phyloP scores from a whole-genome alignment of 1,284 basidiomycete species.

The Pyrrhoderma lamaoense region DNA sequence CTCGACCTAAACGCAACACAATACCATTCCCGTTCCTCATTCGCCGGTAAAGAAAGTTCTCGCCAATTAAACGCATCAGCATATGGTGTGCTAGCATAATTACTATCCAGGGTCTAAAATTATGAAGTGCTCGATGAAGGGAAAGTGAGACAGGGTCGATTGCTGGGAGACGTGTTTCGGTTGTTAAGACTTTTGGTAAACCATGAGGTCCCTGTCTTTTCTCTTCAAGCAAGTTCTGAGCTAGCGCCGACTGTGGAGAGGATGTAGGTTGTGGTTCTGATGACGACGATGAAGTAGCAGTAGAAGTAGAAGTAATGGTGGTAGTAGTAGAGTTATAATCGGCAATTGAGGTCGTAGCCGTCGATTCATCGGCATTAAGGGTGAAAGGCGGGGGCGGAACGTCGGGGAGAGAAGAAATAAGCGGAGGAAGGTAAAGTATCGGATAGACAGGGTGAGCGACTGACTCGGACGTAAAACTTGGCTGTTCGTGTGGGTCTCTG shows the following conservation, averaged over 20 bases:
- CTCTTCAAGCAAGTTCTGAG: neutral
- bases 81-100: conserved; percentile 65
- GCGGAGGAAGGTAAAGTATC: conserved; percentile 17
- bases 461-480: conserved; percentile 11
- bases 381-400: neutral
- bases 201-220: conserved; percentile 20
- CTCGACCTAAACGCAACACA: conserved; percentile 84
- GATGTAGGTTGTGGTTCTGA: neutral
- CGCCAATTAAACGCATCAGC: conserved; percentile 81
- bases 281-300: neutral
- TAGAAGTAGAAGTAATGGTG: neutral
- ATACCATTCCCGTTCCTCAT: conserved; percentile 82
- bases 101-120: conserved; percentile 55
- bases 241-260: neutral
- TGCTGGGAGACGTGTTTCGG: conserved; percentile 69
- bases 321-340: neutral
- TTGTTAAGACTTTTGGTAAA: conserved; percentile 41
- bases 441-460: conserved; percentile 10
- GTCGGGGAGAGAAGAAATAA: conserved; percentile 16
- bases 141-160: conserved; percentile 81
- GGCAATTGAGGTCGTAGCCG: too few species aligned
- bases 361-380: too few species aligned
- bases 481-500: conserved; percentile 16
- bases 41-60: conserved; percentile 56
- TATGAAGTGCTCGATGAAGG: conserved; percentile 77